phyloP scores from a whole-genome alignment of 139 green algal species.

The Chloropicon primus region DNA sequence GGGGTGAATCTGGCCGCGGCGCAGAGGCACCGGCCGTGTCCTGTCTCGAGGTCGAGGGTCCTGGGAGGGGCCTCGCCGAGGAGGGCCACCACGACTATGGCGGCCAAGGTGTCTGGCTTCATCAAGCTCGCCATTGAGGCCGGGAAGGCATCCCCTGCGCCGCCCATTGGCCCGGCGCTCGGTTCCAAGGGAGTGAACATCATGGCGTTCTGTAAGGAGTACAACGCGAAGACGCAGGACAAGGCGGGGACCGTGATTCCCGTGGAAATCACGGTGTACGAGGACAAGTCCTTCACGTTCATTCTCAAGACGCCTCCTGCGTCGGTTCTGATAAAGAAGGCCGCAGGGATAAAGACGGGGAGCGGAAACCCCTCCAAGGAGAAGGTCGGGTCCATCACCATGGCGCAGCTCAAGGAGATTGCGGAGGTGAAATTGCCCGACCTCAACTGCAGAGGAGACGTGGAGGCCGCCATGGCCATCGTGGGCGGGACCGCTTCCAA shows the following conservation, averaged over 20 bases:
- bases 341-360: conserved; percentile 65
- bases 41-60: no score
- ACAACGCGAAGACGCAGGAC: conserved; percentile 93
- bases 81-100: neutral
- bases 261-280: conserved; percentile 98
- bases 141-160: conserved; percentile 96
- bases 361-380: conserved; percentile 62
- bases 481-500: conserved; percentile 89
- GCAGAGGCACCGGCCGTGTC: neutral
- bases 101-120: conserved; percentile 60
- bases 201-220: conserved; percentile 99
- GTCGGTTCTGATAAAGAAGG: conserved; percentile 87
- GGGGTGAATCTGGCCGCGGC: no score
- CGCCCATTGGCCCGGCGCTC: conserved; percentile 90
- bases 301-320: conserved; percentile 96
- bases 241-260: conserved; percentile 92
- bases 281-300: conserved; percentile 97
- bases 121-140: conserved; percentile 95
- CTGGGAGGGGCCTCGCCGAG: neutral
- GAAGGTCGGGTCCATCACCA: conserved; percentile 76
- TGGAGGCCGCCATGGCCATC: conserved; percentile 80
- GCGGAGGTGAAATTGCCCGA: conserved; percentile 94
- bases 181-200: conserved; percentile 99
- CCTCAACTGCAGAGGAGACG: conserved; percentile 53
- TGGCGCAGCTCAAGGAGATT: conserved; percentile 83